These are phyloP conservation scores for Pterocarpus santalinus DNA, from an alignment of 306 rosid species.

Conservation along the genomic window DNA sequence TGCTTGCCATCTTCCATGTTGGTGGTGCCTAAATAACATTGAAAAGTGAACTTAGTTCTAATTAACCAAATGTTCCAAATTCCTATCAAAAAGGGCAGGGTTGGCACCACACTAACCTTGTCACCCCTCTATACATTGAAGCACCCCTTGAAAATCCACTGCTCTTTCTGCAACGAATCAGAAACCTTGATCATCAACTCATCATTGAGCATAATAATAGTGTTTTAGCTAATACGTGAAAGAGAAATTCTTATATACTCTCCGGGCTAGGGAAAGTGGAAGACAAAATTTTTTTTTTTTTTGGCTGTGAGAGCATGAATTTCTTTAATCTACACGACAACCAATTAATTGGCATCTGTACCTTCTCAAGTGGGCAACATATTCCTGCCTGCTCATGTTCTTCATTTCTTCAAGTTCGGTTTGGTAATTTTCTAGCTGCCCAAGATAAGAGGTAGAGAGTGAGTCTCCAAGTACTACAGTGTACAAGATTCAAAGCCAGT, in stretches of 20 bases:
- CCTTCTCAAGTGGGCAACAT: conserved; percentile 95
- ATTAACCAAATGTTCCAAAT: not conserved
- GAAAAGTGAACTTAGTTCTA: not conserved
- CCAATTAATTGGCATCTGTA: conserved; percentile 13
- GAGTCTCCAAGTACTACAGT: not conserved
- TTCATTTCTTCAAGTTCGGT: conserved; percentile 82
- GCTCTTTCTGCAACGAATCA: conserved; percentile 76
- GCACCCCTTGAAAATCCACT: conserved; percentile 98
- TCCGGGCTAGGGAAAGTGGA: no score
- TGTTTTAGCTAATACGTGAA: not conserved
- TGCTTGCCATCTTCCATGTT: conserved; percentile 99
- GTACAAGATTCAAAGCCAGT: not conserved
- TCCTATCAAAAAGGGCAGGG: not conserved
- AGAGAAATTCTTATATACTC: no score
- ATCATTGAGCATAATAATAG: conserved; percentile 14
- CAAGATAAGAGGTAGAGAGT: conserved; percentile 14
- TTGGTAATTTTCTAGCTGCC: conserved; percentile 76
- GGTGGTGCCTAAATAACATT: conserved; percentile 77
- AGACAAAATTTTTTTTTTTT: no score
- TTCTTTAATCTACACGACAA: not conserved
- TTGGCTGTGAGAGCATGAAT: no score
- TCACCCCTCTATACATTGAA: conserved; percentile 94
- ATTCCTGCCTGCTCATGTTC: conserved; percentile 90
- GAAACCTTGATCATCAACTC: not conserved
- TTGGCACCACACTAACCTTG: conserved; percentile 61